Evolutionary conservation across 2,329 filamentous ascomycete genomes (phyloP), one percentile per base, ranked within the genome.

Genomic region (Venturia oleaginea): DNA sequence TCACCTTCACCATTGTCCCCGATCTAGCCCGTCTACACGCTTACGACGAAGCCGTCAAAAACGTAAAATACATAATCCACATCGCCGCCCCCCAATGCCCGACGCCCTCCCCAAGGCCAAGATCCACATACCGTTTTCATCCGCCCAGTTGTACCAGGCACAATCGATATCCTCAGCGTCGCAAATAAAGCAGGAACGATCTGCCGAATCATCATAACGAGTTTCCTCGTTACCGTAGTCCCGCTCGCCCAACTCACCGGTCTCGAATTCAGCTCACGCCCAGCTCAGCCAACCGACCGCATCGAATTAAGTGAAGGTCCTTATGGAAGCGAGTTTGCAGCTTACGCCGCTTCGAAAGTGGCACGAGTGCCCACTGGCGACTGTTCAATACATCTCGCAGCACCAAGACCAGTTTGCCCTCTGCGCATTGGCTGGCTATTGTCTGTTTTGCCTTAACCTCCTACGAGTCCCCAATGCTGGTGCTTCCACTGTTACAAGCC

Each of bases 31-130:
- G 67, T 3, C 68, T 71, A 0, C 72, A 72, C 19, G 77, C 78
- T 2, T 80, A 77, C 61, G 74, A 79, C 34, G 71, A 76, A 34
- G 77, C 76, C 15, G 71, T 78, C 64, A 68, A 74, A 51, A 77
- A 72, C 3, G 75, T 76, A 46, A 71, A 71, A 19, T 76, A 74
- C 67, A 71, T 80, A 59, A 68, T 76, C 71, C 75, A 70, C 66
- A 59, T 70, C 43, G 72, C 68, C 68, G 73, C 59, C 68, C 17
- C 48, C 69, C 17, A 42, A 66, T n/a, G 38, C 6, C 32, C 1
- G 43, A 17, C 2, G 37, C 13, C 11, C 32, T 40, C 15, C 63
- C n/a, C 30, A 63, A 15, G 66, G 66, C 2, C 63, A 70, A 27
- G 67, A 66, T 32, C 62, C 67, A 19, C 40, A 65, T 4, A 34